Conservation (phyloP, 495 filamentous ascomycete species). For the Penicillium coprophilum region DNA sequence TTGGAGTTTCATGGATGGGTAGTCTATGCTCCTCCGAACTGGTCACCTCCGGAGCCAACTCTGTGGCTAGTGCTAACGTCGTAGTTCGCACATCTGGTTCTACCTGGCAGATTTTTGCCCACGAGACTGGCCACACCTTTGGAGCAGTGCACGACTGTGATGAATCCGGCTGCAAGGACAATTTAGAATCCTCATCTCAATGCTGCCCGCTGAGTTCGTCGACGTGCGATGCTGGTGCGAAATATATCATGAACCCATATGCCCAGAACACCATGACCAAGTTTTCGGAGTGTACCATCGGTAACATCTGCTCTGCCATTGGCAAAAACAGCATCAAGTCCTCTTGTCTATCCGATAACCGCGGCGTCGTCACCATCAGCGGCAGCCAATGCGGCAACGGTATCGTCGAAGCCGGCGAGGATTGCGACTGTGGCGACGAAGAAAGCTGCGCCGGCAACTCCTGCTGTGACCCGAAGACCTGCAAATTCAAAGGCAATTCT, state of each 20-base stretch:
- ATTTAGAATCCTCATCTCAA: slow-evolving; percentile 64
- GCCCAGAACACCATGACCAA: slow-evolving; percentile 66
- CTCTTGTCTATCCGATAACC: slow-evolving; percentile 76
- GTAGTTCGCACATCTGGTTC: slow-evolving; percentile 73
- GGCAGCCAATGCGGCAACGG: slow-evolving; percentile 92
- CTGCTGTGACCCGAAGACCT: slow-evolving; percentile 86
- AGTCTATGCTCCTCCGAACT: slow-evolving; percentile 73
- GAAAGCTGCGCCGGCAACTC: slow-evolving; percentile 66
- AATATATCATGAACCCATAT: slow-evolving; percentile 95
- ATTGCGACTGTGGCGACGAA: slow-evolving; percentile 90
- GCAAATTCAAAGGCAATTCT: slow-evolving; percentile 74
- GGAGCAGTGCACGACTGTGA: slow-evolving; percentile 95
- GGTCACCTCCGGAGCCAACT: slow-evolving; percentile 50
- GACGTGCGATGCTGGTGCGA: slow-evolving; percentile 71
- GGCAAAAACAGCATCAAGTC: slow-evolving; percentile 74
- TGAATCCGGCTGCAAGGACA: slow-evolving; percentile 58
- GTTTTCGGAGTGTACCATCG: slow-evolving; percentile 87
- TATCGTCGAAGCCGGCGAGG: slow-evolving; percentile 90
- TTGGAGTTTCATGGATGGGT: slow-evolving; percentile 91
- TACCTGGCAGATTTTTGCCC: slow-evolving; percentile 96
- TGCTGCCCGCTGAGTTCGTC: slow-evolving; percentile 78
- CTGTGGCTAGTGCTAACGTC: slow-evolving; percentile 83
- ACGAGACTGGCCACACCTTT: slow-evolving; percentile 94
- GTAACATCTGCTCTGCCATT: slow-evolving; percentile 93
- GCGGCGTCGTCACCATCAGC: slow-evolving; percentile 78